Percentiles rank a stretch among this genome's conserved stretches.
phyloP scores from a whole-genome alignment of 768 basidiomycete genomes.

The Lentinula raphanica region DNA sequence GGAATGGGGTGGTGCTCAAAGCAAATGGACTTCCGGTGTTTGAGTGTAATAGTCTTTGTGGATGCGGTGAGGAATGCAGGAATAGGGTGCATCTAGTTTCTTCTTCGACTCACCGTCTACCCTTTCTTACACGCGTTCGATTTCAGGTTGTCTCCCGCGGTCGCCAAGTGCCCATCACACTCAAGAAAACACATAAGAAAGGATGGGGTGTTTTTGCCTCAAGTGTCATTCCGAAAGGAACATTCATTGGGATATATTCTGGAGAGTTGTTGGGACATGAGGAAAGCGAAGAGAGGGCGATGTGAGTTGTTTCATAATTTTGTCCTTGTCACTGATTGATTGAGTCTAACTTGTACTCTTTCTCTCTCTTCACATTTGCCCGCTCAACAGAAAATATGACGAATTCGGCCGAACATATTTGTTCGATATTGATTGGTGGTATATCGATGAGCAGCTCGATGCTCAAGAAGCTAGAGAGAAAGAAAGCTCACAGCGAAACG shows the following conservation, averaged over 20 bases:
- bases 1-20: too few species aligned
- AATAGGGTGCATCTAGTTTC: conserved; percentile 70
- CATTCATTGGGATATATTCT: conserved; percentile 79
- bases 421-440: conserved; percentile 76
- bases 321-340: not conserved
- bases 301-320: conserved; percentile 49
- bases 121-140: too few species aligned
- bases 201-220: conserved; percentile 89
- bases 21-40: conserved; percentile 58
- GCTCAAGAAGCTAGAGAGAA: not conserved
- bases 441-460: conserved; percentile 32
- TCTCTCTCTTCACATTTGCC: conserved; percentile 1
- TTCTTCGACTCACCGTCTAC: not conserved
- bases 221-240: conserved; percentile 56
- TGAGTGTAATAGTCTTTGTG: conserved; percentile 82
- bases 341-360: not conserved
- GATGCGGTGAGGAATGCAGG: conserved; percentile 73
- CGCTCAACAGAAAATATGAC: conserved; percentile 57
- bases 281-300: conserved; percentile 63
- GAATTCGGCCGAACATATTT: conserved; percentile 72
- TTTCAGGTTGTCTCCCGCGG: conserved; percentile 85
- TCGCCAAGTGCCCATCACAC: conserved; percentile 52
- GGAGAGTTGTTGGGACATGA: conserved; percentile 75
- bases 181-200: conserved; percentile 68
- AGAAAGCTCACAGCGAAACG: not conserved